Percentiles rank a stretch among this genome's conserved stretches.
These are phyloP conservation scores for Quercus robur DNA, from an alignment of 306 rosid genomes.

Conservation along the genomic window DNA sequence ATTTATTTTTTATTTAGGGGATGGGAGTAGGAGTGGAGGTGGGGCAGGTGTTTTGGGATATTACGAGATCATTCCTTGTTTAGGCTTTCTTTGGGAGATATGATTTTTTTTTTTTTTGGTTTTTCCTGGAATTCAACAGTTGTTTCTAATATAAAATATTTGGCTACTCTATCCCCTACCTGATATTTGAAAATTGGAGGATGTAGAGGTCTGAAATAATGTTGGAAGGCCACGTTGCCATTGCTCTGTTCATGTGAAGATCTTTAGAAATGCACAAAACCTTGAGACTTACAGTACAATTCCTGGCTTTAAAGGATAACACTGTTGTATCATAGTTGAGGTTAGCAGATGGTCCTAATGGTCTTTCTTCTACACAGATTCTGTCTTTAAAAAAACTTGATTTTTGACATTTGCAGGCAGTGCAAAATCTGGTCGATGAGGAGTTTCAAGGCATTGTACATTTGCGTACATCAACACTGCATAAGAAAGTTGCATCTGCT, in stretches of 20 bases:
- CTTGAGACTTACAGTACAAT: background rate
- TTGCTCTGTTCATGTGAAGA: background rate
- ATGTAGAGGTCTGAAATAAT: background rate
- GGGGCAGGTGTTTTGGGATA: too few relatives aligned
- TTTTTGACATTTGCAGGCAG: conserved; percentile 60
- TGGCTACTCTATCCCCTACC: background rate
- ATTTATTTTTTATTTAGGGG: too few relatives aligned
- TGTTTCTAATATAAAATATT: too few relatives aligned
- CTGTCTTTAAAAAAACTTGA: background rate
- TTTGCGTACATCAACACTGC: conserved; percentile 85
- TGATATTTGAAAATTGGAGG: background rate
- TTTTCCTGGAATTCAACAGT: too few relatives aligned
- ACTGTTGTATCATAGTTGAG: background rate
- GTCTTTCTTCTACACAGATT: conserved; percentile 8
- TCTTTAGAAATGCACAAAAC: background rate
- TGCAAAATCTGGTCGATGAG: conserved; percentile 84
- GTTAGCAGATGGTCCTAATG: background rate
- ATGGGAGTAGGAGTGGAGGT: too few relatives aligned
- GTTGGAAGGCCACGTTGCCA: background rate
- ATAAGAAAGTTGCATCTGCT: conserved; percentile 83
- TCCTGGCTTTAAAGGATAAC: background rate
- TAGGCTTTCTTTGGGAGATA: background rate
- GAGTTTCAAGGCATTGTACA: conserved; percentile 91
- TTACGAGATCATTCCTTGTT: background rate
- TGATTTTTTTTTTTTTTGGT: background rate